Percentiles rank a stretch among this genome's conserved stretches.
These are phyloP conservation scores for Termitomyces sp. DNA, from an alignment of 768 basidiomycete species.

Conservation along the genomic window DNA sequence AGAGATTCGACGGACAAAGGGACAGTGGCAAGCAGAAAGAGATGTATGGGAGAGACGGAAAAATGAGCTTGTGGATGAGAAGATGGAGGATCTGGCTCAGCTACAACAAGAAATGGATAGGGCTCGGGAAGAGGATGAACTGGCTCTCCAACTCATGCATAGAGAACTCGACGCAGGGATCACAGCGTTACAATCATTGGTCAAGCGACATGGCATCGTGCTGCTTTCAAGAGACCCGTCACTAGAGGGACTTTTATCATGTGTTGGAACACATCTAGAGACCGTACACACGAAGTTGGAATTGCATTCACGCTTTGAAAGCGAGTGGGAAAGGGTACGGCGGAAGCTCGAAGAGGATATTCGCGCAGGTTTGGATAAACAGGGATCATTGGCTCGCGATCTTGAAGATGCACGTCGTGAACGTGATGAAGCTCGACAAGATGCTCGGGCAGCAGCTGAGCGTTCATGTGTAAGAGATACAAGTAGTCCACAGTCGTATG, in stretches of 20 bases:
- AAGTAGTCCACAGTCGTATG: slow-evolving; percentile 12
- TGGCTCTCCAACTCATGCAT: slow-evolving; percentile 28
- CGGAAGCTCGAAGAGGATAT: slow-evolving; percentile 48
- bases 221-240: slow-evolving; percentile 46
- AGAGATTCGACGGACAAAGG: slow-evolving; percentile 29
- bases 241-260: slow-evolving; percentile 39
- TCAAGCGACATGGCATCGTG: slow-evolving; percentile 53
- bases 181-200: slow-evolving; percentile 41
- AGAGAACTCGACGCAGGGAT: slow-evolving; percentile 48
- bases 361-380: slow-evolving; percentile 35
- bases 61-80: slow-evolving; percentile 41
- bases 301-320: slow-evolving; percentile 32
- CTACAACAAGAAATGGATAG: slow-evolving; percentile 46
- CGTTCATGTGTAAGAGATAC: slow-evolving; percentile 1
- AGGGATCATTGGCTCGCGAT: slow-evolving; percentile 41
- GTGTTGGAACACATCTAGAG: slow-evolving; percentile 47
- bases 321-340: slow-evolving; percentile 41
- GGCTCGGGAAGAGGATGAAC: slow-evolving; percentile 32
- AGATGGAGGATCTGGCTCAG: slow-evolving; percentile 37
- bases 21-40: slow-evolving; percentile 38
- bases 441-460: slow-evolving; percentile 22
- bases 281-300: slow-evolving; percentile 40
- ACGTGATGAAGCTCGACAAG: slow-evolving; percentile 41
- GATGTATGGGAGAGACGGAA: slow-evolving; percentile 47
- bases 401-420: slow-evolving; percentile 49